These are phyloP conservation scores for Ogataea allantospora DNA, from an alignment of 805 yeast species.

Conservation along the genomic window DNA sequence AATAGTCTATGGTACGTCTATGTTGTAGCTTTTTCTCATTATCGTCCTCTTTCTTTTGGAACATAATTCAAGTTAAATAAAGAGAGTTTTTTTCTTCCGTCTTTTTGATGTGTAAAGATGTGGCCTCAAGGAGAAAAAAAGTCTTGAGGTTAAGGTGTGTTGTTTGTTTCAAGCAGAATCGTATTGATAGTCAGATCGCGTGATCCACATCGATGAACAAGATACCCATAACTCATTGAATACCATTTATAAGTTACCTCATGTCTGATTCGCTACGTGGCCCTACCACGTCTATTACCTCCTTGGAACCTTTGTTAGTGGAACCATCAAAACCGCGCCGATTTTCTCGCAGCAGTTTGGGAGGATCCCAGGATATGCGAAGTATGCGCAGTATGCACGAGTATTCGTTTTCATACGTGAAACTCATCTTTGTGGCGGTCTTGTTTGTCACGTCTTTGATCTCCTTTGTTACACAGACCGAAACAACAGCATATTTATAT, in stretches of 20 bases:
- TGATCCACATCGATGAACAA: too few relatives aligned
- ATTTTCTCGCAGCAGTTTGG: constrained; percentile 8
- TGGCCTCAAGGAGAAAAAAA: too few relatives aligned
- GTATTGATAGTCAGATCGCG: too few relatives aligned
- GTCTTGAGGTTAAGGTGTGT: too few relatives aligned
- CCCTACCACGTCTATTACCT: neutral
- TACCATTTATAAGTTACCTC: neutral
- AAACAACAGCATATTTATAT: constrained; percentile 69
- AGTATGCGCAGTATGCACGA: constrained; percentile 10
- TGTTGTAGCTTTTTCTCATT: constrained; percentile 31
- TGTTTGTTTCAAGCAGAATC: too few relatives aligned
- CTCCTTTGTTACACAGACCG: constrained; percentile 78
- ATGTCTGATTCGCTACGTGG: constrained; percentile 4
- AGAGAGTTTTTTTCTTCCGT: neutral
- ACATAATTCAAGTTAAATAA: constrained; percentile 1
- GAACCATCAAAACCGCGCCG: constrained; percentile 4
- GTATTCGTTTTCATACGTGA: constrained; percentile 32
- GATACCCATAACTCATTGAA: too few relatives aligned
- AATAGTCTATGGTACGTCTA: constrained; percentile 76
- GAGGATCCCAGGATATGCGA: neutral
- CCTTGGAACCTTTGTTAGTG: constrained; percentile 8
- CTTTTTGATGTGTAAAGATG: constrained; percentile 8
- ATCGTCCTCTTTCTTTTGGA: constrained; percentile 17
- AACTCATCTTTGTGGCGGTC: constrained; percentile 43
- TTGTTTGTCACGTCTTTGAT: constrained; percentile 49